Base-by-base conservation (phyloP, 345 rosid genomes). In the Brassica carinata region DNA sequence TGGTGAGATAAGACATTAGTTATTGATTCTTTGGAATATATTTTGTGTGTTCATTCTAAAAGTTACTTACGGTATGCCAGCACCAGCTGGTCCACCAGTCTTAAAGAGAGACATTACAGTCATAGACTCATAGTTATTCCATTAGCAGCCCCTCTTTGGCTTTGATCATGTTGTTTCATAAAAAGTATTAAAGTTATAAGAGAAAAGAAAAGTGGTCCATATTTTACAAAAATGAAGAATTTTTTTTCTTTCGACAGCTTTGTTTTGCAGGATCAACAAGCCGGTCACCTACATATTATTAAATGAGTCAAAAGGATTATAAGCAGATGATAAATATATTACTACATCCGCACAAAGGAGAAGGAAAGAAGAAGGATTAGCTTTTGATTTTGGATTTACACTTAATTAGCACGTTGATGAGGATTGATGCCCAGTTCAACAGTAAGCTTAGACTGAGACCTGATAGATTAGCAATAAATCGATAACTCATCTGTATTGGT, bases 121-220 rank as follows among this genome's bases (percentile, higher is more conserved):
- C 26, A 23, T 23, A 23, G 26, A 23, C 26, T 87, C 84, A 86
- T 82, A 33, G 89, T 84, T 29, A 89, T 65, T 72, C 92, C 90
- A 79, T 89, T 87, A 10, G 92, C 92, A 14, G 89, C 90, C 17
- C 87, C 92, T 85, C 89, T 86, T 71, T 87, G 89, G 78, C 80
- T 64, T 64, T 87, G 92, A 11, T 86, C 87, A 90, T 88, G 76
- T 81, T 78, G 58, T 63, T 8, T 63, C 18, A 64, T 53, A 31
- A 33, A 29, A 30, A 29, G 15, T 0, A 63, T 13, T 40, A n/a
- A 5, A 7, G 14, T 17, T 65, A 5, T 6, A 40, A 23, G 64
- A 51, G 0, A 17, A 38, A 0, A 40, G n/a, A 3, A 67, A 2
- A 17, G 0, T 65, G 27, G 29, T 14, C 26, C 9, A 58, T 6